These are phyloP conservation scores for Teratosphaeria viscida DNA, from an alignment of 2,329 filamentous ascomycete species.

Conservation along the genomic window DNA sequence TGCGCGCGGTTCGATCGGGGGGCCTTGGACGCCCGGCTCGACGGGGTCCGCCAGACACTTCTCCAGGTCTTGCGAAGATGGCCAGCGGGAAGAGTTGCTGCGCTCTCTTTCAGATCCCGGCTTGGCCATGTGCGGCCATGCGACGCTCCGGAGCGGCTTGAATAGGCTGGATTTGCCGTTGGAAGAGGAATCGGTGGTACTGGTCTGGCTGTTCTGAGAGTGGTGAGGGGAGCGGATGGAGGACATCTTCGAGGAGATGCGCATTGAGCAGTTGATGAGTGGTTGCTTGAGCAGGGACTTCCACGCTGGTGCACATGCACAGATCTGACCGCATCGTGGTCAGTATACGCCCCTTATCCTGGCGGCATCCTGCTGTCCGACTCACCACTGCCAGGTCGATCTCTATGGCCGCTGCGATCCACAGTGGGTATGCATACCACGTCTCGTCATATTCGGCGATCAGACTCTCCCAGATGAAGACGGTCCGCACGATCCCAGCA, in stretches of 20 bases:
- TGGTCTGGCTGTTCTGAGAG: not conserved
- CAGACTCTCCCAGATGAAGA: constrained; percentile 23
- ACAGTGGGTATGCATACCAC: constrained; percentile 37
- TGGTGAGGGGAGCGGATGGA: constrained; percentile 11
- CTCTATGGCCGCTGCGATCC: constrained; percentile 37
- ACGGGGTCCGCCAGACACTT: not conserved
- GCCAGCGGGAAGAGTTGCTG: not conserved
- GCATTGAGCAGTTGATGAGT: constrained; percentile 7
- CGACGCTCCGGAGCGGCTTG: constrained; percentile 7
- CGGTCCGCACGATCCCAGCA: constrained; percentile 34
- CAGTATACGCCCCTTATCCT: not conserved
- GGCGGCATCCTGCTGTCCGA: not conserved
- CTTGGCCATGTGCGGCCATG: constrained; percentile 8
- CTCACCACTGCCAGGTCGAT: constrained; percentile 33
- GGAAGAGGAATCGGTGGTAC: not conserved
- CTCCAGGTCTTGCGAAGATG: not conserved
- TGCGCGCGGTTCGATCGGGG: constrained; percentile 4
- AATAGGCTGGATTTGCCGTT: constrained; percentile 2
- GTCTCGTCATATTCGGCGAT: constrained; percentile 33
- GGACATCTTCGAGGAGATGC: constrained; percentile 13
- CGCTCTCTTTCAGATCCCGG: constrained; percentile 5
- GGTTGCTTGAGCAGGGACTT: constrained; percentile 23
- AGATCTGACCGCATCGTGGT: constrained; percentile 12
- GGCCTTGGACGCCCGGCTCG: not conserved
- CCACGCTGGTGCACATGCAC: constrained; percentile 28